Evolutionary conservation across 1,284 basidiomycete species (phyloP), one percentile per base, ranked within the genome.

Genomic region (Malassezia equina): DNA sequence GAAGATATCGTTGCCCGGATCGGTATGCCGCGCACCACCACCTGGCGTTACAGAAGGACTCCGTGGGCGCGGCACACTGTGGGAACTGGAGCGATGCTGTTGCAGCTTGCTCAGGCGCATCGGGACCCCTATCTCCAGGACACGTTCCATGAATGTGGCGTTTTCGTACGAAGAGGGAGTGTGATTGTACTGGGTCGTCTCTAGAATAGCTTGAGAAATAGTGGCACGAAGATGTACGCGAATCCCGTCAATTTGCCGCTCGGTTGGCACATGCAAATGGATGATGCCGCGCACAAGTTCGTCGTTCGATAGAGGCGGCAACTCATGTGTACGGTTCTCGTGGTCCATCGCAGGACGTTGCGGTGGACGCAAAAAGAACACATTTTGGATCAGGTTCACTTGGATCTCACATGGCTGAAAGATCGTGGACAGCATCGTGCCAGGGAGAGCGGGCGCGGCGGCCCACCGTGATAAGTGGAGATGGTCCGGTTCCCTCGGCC

Each of bases 231-330:
- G 47, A 17, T 68, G 64, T 6, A 74, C 69, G 19, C 67, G 61
- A 48, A 74, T 66, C 31, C 67, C 72, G 3, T 64, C 61, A 29
- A 74, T 71, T 47, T 66, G 64, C 12, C 72, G 63, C 7, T 58
- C 59, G 17, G 65, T 60, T 24, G 72, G 72, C 2, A 69, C 69
- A 45, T 66, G 62, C 45, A 74, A 59, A 53, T 74, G 71, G 27
- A 74, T 65, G 15, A 74, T 59, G 12, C 72, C 72, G 7, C 70
- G 62, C 9, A 73, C 67, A 29, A 74, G 59, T 46, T 69, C 69
- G 55, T 74, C 71, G 44, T 67, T 67, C 28, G 67, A 63, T 48
- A 66, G 61, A 7, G 71, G 71, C 7, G 69, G 69, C 7, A 55
- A 42, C 27, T 65, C 65, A 34, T 57, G 29, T 25, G 27, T 29